Base-by-base conservation (phyloP, 495 filamentous ascomycete species). In the Aspergillus coremiiformis region DNA sequence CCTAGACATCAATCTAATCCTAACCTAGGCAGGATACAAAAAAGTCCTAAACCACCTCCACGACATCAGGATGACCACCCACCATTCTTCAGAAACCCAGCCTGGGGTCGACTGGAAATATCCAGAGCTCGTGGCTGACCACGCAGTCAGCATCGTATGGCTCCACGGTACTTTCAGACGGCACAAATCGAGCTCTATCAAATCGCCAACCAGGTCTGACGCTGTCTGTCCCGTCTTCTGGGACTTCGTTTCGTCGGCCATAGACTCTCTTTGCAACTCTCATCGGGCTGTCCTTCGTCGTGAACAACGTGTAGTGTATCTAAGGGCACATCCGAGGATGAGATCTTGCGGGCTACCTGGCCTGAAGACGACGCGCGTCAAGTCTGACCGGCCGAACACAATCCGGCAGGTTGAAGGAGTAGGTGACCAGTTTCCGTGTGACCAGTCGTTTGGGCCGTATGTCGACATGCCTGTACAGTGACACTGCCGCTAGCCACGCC, bases 251-350 rank as follows among this genome's bases (percentile, higher is more conserved):
- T n/a, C n/a, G n/a, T n/a, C n/a, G n/a, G n/a, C n/a, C n/a, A n/a
- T n/a, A n/a, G n/a, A n/a, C n/a, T n/a, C n/a, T n/a, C n/a, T n/a
- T n/a, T n/a, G n/a, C n/a, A n/a, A n/a, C n/a, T n/a, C n/a, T n/a
- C n/a, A n/a, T n/a, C n/a, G n/a, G n/a, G n/a, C n/a, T n/a, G n/a
- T 9, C 70, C 76, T 53, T 82, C 72, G 61, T 72, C 81, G 57
- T 76, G 76, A 0, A 76, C n/a, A n/a, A n/a, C n/a, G 61, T 0
- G 73, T 70, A 30, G 81, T 53, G 62, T 75, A 66, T 70, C 76
- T 76, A 1, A 78, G 71, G 0, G 71, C 52, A 21, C 65, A 69
- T 68, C 68, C 76, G 23, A 79, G 56, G 19, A 80, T 65, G 12
- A 83, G 53, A 12, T 79, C 79, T 44, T 80, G 78, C 4, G 79